Percentiles rank a stretch among this genome's conserved stretches.
These are phyloP conservation scores for Dendrobium huoshanense DNA, from an alignment of 106 monocot genomes.

Conservation along the genomic window DNA sequence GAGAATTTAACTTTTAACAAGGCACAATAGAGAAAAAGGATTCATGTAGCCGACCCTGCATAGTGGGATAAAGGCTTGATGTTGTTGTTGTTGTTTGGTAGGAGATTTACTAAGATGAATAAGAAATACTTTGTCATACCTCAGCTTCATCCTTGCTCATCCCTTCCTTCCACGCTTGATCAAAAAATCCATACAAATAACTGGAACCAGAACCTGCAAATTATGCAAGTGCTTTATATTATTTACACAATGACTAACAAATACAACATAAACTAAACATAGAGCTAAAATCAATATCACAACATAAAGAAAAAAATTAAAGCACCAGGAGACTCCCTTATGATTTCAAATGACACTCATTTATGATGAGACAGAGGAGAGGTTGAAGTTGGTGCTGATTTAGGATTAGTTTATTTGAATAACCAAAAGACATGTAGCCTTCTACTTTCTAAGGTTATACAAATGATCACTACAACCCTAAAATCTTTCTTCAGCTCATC, in stretches of 20 bases:
- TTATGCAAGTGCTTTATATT: neutral
- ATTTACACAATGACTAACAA: neutral
- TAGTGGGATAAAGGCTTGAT: no score
- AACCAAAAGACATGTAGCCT: no score
- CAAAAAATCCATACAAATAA: slow-evolving; percentile 32
- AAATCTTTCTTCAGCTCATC: no score
- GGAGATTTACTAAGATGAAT: neutral
- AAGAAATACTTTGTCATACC: slow-evolving; percentile 11
- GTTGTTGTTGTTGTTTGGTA: neutral
- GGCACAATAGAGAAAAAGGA: no score
- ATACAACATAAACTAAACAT: neutral
- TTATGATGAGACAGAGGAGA: no score
- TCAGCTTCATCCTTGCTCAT: slow-evolving; percentile 31
- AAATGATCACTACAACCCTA: no score
- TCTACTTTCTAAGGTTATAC: no score
- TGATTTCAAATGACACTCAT: no score
- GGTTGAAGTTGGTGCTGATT: no score
- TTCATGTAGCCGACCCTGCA: no score
- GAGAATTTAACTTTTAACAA: no score
- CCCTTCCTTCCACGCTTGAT: slow-evolving; percentile 34
- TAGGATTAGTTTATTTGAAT: no score
- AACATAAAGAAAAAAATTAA: neutral
- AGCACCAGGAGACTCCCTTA: neutral
- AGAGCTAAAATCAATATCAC: neutral
- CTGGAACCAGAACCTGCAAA: slow-evolving; percentile 23